phyloP scores from a whole-genome alignment of 1,139 yeast genomes.

The Pneumocystis oryctolagi region DNA sequence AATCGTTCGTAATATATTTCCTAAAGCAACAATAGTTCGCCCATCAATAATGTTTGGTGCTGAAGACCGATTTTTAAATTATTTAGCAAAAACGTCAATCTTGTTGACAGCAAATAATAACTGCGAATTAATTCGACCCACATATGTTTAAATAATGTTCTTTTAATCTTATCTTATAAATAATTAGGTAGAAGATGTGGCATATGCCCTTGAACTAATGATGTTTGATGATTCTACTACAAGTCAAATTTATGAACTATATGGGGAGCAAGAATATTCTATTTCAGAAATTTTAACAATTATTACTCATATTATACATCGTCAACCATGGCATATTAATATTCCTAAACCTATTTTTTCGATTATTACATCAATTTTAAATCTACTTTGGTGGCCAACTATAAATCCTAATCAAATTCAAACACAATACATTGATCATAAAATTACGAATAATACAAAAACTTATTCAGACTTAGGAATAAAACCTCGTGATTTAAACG shows the following conservation, averaged over 20 bases:
- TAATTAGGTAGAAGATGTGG: slow-evolving; percentile 38
- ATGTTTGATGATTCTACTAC: slow-evolving; percentile 70
- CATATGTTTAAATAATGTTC: slow-evolving; percentile 36
- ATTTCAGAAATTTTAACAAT: slow-evolving; percentile 53
- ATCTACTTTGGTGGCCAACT: slow-evolving; percentile 54
- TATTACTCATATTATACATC: slow-evolving; percentile 45
- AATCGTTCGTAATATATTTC: slow-evolving; percentile 49
- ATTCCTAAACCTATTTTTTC: slow-evolving; percentile 39
- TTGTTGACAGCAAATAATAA: slow-evolving; percentile 52
- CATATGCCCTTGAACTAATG: slow-evolving; percentile 61
- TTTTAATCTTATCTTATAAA: not conserved
- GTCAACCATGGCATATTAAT: slow-evolving; percentile 32
- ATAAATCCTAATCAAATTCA: slow-evolving; percentile 63
- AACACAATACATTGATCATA: slow-evolving; percentile 59
- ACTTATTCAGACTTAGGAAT: slow-evolving; percentile 64
- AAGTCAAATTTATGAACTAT: slow-evolving; percentile 63
- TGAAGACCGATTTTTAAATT: slow-evolving; percentile 57
- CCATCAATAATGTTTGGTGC: slow-evolving; percentile 73
- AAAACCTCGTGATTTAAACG: slow-evolving; percentile 52
- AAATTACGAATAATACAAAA: slow-evolving; percentile 43
- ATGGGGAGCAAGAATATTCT: slow-evolving; percentile 57
- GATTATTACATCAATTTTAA: slow-evolving; percentile 35
- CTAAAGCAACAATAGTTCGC: slow-evolving; percentile 72
- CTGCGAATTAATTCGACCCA: slow-evolving; percentile 53
- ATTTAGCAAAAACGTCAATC: slow-evolving; percentile 37